Evolutionary conservation across 2,329 filamentous ascomycete genomes (phyloP), one percentile per base, ranked within the genome.

Genomic region (Blumeria hordei): DNA sequence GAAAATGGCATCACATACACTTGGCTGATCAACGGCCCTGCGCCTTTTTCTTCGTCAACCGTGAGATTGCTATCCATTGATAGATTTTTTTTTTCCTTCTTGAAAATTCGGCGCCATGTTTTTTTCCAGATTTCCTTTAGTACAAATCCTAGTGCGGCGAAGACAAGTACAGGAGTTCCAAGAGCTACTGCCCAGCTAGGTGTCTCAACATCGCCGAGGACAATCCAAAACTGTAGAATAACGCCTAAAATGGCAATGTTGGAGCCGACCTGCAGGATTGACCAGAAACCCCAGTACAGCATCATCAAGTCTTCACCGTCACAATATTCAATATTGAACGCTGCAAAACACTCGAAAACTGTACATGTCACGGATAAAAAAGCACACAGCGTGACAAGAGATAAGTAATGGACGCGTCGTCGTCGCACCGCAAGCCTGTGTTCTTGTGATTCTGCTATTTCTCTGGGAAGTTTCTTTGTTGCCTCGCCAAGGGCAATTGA

Each of bases 281-380:
- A 76, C 74, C 75, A 79, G 1, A 75, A 77, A 0, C 75, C 73
- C 76, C 76, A 79, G 64, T 77, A 78, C 0, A 79, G 66, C 32
- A 60, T 70, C 66, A 78, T 77, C 55, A 79, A 69, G 59, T 78
- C 73, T 60, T 80, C 76, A 9, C 75, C 75, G 39, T 76, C 74
- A 58, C 76, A 80, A 59, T 76, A 80, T 59, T 79, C 49, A 41
- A 64, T 62, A 47, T 62, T 62, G 57, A 64, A 60, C 1, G 57
- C 43, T 1, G 62, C 61, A 49, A 72, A 79, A 12, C 73, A 73
- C 62, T 80, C 75, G 65, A 79, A 69, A 54, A 77, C 65, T 33
- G 76, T 67, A 11, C 72, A 65, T 35, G 65, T 64, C 3, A 71
- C 67, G 0, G 73, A 70, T 0, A 73, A 54, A 3, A 67, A 39